Conservation (phyloP, 257 asterid genomes). For the Vinca minor region DNA sequence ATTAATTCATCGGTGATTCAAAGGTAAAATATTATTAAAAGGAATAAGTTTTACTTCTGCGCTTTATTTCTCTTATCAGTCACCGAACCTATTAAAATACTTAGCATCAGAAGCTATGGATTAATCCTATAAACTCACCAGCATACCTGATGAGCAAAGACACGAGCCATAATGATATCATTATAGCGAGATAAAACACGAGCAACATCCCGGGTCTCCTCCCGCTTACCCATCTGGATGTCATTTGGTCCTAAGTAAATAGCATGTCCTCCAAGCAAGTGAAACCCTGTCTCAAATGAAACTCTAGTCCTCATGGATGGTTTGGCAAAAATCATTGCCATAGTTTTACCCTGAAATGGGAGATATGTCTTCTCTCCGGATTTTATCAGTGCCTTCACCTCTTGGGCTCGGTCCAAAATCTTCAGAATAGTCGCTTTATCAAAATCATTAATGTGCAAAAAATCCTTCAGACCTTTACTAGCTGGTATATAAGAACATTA, state of each 20-base stretch:
- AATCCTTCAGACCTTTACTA: constrained; percentile 62
- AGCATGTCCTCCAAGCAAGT: constrained; percentile 96
- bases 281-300: constrained; percentile 93
- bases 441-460: constrained; percentile 72
- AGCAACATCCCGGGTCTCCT: constrained; percentile 96
- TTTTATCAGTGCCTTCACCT: constrained; percentile 77
- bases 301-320: constrained; percentile 98
- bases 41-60: not conserved
- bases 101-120: not conserved
- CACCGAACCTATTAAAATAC: not conserved
- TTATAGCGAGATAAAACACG: constrained; percentile 92
- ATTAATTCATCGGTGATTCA: too few species aligned
- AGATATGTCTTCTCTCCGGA: constrained; percentile 82
- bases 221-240: constrained; percentile 98
- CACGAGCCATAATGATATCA: constrained; percentile 97
- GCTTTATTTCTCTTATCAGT: not conserved
- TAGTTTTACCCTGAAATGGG: constrained; percentile 89
- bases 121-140: constrained; percentile 34
- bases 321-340: constrained; percentile 97
- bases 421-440: constrained; percentile 65
- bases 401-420: constrained; percentile 74
- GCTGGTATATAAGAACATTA: constrained; percentile 35
- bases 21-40: not conserved
- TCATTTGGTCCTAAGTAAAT: constrained; percentile 86
- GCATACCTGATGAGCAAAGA: constrained; percentile 97